Percentiles rank a stretch among this genome's conserved stretches.
Evolutionary conservation across 306 rosid species (phyloP).

Genomic region (Carpinus fangiana): DNA sequence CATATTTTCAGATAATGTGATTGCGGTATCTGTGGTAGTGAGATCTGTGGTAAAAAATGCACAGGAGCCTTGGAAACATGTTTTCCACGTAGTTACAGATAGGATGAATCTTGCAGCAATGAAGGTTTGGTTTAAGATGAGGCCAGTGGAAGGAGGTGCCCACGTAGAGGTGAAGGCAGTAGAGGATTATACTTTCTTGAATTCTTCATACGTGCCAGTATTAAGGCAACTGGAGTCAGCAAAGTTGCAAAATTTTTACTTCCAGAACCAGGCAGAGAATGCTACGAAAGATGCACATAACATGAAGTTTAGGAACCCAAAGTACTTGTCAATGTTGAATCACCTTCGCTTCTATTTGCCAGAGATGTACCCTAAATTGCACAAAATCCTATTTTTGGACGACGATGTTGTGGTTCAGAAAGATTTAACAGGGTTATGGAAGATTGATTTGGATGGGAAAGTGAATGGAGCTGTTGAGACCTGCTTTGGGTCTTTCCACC

Average conservation of each 20-base stretch:
- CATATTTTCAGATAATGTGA: constrained; percentile 87
- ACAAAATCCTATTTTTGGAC: constrained; percentile 74
- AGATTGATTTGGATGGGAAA: constrained; percentile 86
- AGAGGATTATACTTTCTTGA: constrained; percentile 81
- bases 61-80: constrained; percentile 91
- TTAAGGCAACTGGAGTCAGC: constrained; percentile 68
- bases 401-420: constrained; percentile 97
- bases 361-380: constrained; percentile 88
- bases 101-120: constrained; percentile 97
- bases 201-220: constrained; percentile 76
- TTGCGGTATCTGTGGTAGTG: constrained; percentile 93
- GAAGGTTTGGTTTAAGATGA: constrained; percentile 99
- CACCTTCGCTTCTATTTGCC: constrained; percentile 95
- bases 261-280: constrained; percentile 58
- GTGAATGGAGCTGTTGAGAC: constrained; percentile 98
- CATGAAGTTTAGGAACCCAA: constrained; percentile 52
- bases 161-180: constrained; percentile 83
- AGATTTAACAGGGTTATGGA: constrained; percentile 90
- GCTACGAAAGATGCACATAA: constrained; percentile 47
- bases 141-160: constrained; percentile 85
- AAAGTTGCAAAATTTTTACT: constrained; percentile 51
- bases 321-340: constrained; percentile 66
- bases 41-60: constrained; percentile 92
- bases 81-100: constrained; percentile 84
- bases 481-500: constrained; percentile 95